Conservation (phyloP, 2,329 filamentous ascomycete species). For the Penicillium olsonii region DNA sequence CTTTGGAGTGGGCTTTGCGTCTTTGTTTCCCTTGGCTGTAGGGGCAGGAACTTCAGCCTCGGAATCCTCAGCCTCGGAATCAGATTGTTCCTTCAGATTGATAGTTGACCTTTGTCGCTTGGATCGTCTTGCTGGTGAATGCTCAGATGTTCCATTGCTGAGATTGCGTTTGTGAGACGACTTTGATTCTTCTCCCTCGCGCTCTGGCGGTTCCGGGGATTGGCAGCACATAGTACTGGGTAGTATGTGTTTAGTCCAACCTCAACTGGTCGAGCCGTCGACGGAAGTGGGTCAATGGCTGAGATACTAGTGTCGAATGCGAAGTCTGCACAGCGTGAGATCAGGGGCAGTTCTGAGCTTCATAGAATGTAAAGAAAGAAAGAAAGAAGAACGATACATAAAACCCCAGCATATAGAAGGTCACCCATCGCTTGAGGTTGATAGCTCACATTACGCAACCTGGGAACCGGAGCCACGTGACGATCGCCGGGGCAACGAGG, state of each 20-base stretch:
- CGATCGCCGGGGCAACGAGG: constrained; percentile 34
- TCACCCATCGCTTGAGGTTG: no score
- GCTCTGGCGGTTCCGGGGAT: constrained; percentile 1
- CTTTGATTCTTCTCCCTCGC: constrained; percentile 10
- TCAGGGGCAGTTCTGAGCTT: no score
- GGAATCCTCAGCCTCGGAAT: constrained; percentile 16
- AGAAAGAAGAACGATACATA: no score
- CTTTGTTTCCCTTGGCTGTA: constrained; percentile 9
- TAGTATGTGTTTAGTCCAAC: neutral
- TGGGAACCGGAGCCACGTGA: constrained; percentile 29
- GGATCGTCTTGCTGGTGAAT: constrained; percentile 30
- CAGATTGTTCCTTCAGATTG: constrained; percentile 20
- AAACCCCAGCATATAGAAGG: no score
- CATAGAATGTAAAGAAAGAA: no score
- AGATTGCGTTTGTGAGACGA: constrained; percentile 30
- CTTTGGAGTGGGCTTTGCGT: neutral
- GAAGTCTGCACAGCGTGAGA: no score
- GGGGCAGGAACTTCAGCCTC: constrained; percentile 15
- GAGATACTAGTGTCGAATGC: neutral
- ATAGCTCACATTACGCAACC: neutral
- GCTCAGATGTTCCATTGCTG: constrained; percentile 24
- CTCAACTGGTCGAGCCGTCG: neutral
- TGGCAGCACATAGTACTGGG: constrained; percentile 8
- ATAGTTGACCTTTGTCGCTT: constrained; percentile 31
- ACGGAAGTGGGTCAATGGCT: neutral